phyloP scores from a whole-genome alignment of 305 asterid species.

The Withania somnifera region DNA sequence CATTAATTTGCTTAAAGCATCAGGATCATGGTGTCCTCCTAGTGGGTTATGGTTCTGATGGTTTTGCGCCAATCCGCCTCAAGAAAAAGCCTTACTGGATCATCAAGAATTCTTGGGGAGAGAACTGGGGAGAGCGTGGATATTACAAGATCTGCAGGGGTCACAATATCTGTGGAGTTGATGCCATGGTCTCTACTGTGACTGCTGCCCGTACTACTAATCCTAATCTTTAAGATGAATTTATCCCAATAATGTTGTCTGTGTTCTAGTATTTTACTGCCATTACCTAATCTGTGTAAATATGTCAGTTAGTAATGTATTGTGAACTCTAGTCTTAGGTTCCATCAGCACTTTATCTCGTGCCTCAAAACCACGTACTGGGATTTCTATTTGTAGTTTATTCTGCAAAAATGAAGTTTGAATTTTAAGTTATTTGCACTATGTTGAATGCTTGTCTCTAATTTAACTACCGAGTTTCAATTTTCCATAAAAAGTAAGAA shows the following conservation, averaged over 20 bases:
- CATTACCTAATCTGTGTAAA: neutral
- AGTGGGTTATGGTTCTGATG: slow-evolving; percentile 67
- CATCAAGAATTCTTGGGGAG: slow-evolving; percentile 87
- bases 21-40: slow-evolving; percentile 70
- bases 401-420: neutral
- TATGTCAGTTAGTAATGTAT: neutral
- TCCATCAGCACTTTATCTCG: neutral
- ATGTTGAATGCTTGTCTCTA: neutral
- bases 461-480: no score
- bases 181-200: slow-evolving; percentile 79
- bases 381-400: neutral
- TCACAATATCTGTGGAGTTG: slow-evolving; percentile 57
- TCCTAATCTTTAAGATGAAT: neutral
- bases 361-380: neutral
- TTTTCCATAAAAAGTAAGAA: neutral
- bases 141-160: slow-evolving; percentile 88
- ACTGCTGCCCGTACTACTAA: slow-evolving; percentile 26
- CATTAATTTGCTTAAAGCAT: slow-evolving; percentile 45
- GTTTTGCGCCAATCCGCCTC: slow-evolving; percentile 59
- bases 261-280: neutral
- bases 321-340: neutral
- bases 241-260: neutral
- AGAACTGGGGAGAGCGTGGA: slow-evolving; percentile 69
- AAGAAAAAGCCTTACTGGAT: slow-evolving; percentile 89
- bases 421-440: neutral